These are phyloP conservation scores for Xerocomus potaroensis DNA, from an alignment of 768 basidiomycete genomes.

Conservation along the genomic window DNA sequence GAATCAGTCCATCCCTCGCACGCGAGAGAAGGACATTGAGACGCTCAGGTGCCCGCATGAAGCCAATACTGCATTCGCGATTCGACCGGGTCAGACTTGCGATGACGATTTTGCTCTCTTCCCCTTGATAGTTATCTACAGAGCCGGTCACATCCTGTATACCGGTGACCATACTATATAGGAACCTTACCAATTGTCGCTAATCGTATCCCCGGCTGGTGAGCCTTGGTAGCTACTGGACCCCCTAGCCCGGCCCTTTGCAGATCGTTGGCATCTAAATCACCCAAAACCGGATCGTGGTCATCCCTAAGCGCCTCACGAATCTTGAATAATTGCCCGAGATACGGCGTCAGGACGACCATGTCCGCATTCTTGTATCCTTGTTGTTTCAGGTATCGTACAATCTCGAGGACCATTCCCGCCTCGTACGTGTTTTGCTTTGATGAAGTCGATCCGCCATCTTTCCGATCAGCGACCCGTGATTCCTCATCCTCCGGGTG, in stretches of 20 bases:
- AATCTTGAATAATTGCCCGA: slow-evolving; percentile 58
- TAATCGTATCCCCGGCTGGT: slow-evolving; percentile 41
- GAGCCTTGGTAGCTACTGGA: slow-evolving; percentile 39
- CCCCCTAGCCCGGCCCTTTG: slow-evolving; percentile 52
- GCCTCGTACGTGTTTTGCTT: slow-evolving; percentile 63
- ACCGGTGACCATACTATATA: neutral
- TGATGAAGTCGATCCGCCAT: slow-evolving; percentile 46
- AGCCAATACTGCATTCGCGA: slow-evolving; percentile 52
- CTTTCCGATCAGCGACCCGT: slow-evolving; percentile 41
- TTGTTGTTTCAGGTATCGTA: slow-evolving; percentile 64
- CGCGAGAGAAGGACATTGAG: slow-evolving; percentile 72
- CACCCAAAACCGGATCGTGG: slow-evolving; percentile 40
- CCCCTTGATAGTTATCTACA: slow-evolving; percentile 73
- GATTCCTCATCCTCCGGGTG: slow-evolving; percentile 50
- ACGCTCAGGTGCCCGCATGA: slow-evolving; percentile 67
- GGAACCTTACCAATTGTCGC: slow-evolving; percentile 57
- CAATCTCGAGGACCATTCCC: slow-evolving; percentile 61
- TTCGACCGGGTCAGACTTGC: slow-evolving; percentile 63
- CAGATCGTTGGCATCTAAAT: slow-evolving; percentile 38
- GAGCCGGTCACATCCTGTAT: neutral
- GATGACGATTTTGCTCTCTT: slow-evolving; percentile 68
- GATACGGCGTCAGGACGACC: slow-evolving; percentile 65
- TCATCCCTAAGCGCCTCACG: slow-evolving; percentile 39
- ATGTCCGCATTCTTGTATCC: slow-evolving; percentile 59
- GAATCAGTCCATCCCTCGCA: slow-evolving; percentile 58